These are phyloP conservation scores for Pseudocohnilembus persalinus DNA, from an alignment of 169 alveolate genomes.

Conservation along the genomic window DNA sequence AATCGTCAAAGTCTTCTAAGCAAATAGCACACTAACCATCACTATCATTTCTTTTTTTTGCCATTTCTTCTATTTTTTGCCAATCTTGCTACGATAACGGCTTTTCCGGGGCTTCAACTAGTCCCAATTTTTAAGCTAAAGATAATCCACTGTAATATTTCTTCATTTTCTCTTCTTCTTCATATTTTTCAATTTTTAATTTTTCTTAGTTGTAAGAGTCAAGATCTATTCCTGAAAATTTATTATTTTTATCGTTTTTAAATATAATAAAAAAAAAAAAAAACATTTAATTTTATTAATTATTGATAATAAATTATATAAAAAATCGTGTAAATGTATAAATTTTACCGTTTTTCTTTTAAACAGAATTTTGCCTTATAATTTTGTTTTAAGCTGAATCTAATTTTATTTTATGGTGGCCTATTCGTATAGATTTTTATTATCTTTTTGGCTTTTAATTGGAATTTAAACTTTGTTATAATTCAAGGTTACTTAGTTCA, in stretches of 20 bases:
- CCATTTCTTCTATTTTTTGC: conserved; percentile 6
- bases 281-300: too few species aligned
- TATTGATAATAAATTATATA: too few species aligned
- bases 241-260: background rate
- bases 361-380: conserved; percentile 1
- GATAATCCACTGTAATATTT: conserved; percentile 2
- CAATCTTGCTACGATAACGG: conserved; percentile 16
- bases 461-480: too few species aligned
- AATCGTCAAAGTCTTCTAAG: conserved; percentile 28
- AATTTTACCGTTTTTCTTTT: too few species aligned
- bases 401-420: conserved; percentile 10
- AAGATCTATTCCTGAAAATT: background rate
- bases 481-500: too few species aligned
- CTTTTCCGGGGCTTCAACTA: conserved; percentile 19
- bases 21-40: conserved; percentile 30
- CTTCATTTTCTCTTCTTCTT: conserved; percentile 9
- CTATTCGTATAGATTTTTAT: conserved; percentile 4
- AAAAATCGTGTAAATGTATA: too few species aligned
- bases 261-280: too few species aligned
- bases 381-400: background rate
- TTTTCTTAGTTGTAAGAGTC: background rate
- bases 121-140: conserved; percentile 15
- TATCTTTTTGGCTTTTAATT: too few species aligned
- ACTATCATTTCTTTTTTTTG: conserved; percentile 11
- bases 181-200: background rate